Percentiles rank a stretch among this genome's conserved stretches.
phyloP scores from a whole-genome alignment of 2,329 filamentous ascomycete species.

The Drechslerella coelobrocha region DNA sequence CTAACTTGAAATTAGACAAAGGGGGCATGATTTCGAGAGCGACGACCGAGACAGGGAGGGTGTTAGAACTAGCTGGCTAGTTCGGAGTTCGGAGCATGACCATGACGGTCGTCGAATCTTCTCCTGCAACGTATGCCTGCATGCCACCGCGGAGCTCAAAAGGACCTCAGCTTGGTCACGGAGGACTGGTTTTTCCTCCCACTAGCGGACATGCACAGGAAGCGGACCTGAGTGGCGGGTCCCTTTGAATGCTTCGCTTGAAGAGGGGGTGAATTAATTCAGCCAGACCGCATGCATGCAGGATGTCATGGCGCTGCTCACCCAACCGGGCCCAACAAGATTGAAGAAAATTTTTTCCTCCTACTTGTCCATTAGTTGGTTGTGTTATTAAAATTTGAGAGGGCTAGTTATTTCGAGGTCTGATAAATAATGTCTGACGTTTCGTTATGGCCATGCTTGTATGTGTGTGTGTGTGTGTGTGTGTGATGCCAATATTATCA shows the following conservation, averaged over 20 bases:
- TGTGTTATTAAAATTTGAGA: neutral
- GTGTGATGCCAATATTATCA: neutral
- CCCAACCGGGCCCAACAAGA: slow-evolving; percentile 5
- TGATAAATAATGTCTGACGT: neutral
- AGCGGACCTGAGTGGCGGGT: slow-evolving; percentile 13
- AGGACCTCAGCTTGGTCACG: slow-evolving; percentile 5
- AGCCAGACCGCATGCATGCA: slow-evolving; percentile 23
- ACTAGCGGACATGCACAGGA: neutral
- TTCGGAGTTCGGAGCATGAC: neutral
- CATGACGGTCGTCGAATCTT: slow-evolving; percentile 25
- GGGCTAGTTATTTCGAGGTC: neutral
- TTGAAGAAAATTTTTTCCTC: slow-evolving; percentile 10
- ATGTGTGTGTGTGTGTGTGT: neutral
- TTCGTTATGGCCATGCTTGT: neutral
- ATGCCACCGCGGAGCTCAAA: slow-evolving; percentile 23
- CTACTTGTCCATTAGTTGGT: slow-evolving; percentile 1
- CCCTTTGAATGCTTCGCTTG: slow-evolving; percentile 45
- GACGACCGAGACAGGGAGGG: neutral
- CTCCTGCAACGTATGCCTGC: slow-evolving; percentile 46
- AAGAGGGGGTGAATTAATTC: slow-evolving; percentile 15
- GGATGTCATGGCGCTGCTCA: slow-evolving; percentile 4
- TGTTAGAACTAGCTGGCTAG: neutral
- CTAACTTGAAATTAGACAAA: neutral
- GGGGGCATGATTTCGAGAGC: neutral
- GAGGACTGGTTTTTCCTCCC: neutral